Percentiles rank a stretch among this genome's conserved stretches.
Evolutionary conservation across 768 basidiomycete genomes (phyloP).

Genomic region (Rhodotorula diobovata): DNA sequence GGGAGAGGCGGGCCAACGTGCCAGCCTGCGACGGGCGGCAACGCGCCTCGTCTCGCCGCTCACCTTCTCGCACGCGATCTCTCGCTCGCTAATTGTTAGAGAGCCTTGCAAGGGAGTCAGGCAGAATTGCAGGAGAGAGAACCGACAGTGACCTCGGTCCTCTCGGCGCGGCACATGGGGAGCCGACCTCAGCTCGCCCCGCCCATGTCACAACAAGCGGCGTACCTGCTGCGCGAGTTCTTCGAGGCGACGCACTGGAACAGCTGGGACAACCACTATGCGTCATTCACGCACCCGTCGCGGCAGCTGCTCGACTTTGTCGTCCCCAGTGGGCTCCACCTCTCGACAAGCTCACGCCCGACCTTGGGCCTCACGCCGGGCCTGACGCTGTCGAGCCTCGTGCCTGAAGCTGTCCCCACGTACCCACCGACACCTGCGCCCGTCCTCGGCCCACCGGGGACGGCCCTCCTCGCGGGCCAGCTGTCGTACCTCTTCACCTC

Average conservation of each 20-base stretch:
- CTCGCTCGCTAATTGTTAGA: too few species aligned
- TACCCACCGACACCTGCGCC: conserved; percentile 28
- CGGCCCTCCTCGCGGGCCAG: conserved; percentile 81
- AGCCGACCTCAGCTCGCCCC: background rate
- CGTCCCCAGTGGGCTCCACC: conserved; percentile 72
- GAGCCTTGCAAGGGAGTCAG: too few species aligned
- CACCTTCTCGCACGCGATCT: background rate
- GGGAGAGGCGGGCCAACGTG: too few species aligned
- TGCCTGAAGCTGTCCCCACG: conserved; percentile 1
- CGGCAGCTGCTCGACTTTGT: conserved; percentile 86
- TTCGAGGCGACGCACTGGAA: conserved; percentile 94
- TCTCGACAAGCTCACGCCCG: conserved; percentile 79
- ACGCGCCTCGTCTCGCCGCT: background rate
- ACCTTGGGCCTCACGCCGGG: conserved; percentile 83
- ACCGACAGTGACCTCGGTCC: too few species aligned
- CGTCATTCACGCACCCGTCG: conserved; percentile 82
- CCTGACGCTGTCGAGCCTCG: conserved; percentile 83
- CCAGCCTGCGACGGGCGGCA: background rate
- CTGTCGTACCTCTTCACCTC: conserved; percentile 91
- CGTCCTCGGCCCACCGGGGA: conserved; percentile 17
- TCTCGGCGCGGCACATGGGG: too few species aligned
- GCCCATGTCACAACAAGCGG: conserved; percentile 49
- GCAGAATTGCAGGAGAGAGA: too few species aligned
- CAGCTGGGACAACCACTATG: conserved; percentile 80
- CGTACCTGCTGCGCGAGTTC: conserved; percentile 82